Evolutionary conservation across 208 protist genomes (phyloP).

Genomic region (Leishmania amazonensis): DNA sequence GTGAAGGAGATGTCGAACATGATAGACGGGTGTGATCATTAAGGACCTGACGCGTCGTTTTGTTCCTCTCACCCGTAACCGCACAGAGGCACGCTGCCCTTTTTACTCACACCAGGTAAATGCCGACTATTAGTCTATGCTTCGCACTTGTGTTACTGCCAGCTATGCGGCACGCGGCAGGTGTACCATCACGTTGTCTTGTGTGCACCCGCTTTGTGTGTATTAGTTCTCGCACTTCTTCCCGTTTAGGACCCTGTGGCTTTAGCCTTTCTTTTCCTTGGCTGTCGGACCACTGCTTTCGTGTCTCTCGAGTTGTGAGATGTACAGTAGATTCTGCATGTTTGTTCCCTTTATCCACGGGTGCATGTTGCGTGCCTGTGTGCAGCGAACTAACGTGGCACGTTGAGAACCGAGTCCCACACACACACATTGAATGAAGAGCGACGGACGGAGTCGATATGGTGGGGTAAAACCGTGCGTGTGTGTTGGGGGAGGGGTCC

Average conservation of each 20-base stretch:
- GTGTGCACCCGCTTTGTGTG: background rate
- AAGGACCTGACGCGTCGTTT: background rate
- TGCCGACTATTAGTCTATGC: background rate
- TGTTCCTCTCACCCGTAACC: background rate
- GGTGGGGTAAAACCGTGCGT: no score
- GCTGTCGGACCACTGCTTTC: background rate
- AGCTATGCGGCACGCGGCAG: background rate
- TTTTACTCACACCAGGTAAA: background rate
- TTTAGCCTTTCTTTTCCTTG: background rate
- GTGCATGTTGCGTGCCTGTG: background rate
- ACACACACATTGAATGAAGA: background rate
- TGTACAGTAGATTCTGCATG: slow-evolving; percentile 2
- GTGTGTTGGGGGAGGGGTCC: no score
- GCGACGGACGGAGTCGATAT: background rate
- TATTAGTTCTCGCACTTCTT: background rate
- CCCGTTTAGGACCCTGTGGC: background rate
- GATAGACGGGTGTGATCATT: slow-evolving; percentile 19
- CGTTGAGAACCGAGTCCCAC: background rate
- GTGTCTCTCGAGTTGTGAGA: background rate
- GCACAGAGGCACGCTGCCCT: background rate
- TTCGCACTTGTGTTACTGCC: background rate
- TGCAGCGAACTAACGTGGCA: background rate
- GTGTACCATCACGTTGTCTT: background rate
- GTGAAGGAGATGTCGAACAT: slow-evolving; percentile 41
- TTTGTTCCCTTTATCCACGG: background rate